These are phyloP conservation scores for Schizochytrium sp. DNA, from an alignment of 108 stramenopile species.

Conservation along the genomic window DNA sequence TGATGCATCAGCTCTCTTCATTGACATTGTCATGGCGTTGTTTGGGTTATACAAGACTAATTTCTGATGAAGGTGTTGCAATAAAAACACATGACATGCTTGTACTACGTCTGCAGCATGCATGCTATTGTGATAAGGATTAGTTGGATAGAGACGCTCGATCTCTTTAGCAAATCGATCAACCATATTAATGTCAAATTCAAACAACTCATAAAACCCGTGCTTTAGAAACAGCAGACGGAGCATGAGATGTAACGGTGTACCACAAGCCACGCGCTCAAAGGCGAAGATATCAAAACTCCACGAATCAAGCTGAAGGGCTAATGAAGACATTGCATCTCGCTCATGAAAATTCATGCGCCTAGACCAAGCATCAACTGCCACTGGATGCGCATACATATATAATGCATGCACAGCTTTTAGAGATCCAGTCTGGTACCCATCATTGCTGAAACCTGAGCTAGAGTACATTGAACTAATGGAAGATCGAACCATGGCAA, in stretches of 20 bases:
- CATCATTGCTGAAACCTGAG: neutral
- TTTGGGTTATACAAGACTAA: neutral
- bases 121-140: conserved; percentile 72
- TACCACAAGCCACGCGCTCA: conserved; percentile 45
- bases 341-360: conserved; percentile 30
- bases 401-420: neutral
- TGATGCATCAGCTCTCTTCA: neutral
- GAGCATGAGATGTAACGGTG: conserved; percentile 42
- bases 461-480: too few species aligned
- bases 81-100: conserved; percentile 69
- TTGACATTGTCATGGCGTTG: neutral
- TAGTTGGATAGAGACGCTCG: conserved; percentile 14
- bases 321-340: neutral
- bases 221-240: conserved; percentile 35
- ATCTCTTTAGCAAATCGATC: conserved; percentile 13
- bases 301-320: conserved; percentile 59
- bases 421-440: neutral
- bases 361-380: conserved; percentile 2
- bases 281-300: conserved; percentile 63
- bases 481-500: too few species aligned
- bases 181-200: neutral
- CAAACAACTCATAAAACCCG: conserved; percentile 15
- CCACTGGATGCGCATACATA: neutral
- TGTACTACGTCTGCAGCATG: conserved; percentile 77
- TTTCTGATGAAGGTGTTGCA: neutral